Evolutionary conservation across 2,329 filamentous ascomycete genomes (phyloP).

Genomic region (Drechmeria coniospora): DNA sequence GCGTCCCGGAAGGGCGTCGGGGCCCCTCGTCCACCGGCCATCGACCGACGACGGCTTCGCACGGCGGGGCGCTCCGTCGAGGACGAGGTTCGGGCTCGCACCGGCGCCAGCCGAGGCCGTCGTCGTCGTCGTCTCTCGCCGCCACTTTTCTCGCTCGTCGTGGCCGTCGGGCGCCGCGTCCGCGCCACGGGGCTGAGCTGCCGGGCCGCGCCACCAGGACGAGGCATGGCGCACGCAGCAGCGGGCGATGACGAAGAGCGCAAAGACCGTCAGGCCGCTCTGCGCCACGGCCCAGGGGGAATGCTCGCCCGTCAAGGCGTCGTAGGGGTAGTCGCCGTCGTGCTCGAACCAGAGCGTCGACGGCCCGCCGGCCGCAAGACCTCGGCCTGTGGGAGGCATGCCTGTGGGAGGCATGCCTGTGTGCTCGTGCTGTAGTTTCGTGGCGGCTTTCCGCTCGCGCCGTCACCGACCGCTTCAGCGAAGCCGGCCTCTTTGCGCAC

Average conservation of each 20-base stretch:
- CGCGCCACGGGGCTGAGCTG: neutral
- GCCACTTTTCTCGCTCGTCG: slow-evolving; percentile 9
- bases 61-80: too few relatives aligned
- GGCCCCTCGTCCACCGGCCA: slow-evolving; percentile 11
- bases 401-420: too few relatives aligned
- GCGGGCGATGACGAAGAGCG: slow-evolving; percentile 18
- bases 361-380: too few relatives aligned
- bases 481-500: too few relatives aligned
- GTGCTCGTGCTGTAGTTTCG: too few relatives aligned
- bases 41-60: too few relatives aligned
- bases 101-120: slow-evolving; percentile 1
- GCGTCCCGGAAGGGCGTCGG: slow-evolving; percentile 13
- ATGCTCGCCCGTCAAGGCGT: slow-evolving; percentile 15
- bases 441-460: too few relatives aligned
- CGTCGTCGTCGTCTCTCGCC: slow-evolving; percentile 1
- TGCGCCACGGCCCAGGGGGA: slow-evolving; percentile 14
- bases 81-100: slow-evolving; percentile 1
- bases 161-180: slow-evolving; percentile 6
- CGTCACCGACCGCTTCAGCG: too few relatives aligned
- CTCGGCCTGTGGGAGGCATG: too few relatives aligned
- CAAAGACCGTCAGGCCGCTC: slow-evolving; percentile 17
- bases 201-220: slow-evolving; percentile 7
- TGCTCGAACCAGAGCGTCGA: too few relatives aligned
- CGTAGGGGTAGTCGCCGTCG: slow-evolving; percentile 4
- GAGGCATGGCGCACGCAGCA: slow-evolving; percentile 12